Evolutionary conservation across 805 yeast species (phyloP).

Genomic region (Starmerella bombi): DNA sequence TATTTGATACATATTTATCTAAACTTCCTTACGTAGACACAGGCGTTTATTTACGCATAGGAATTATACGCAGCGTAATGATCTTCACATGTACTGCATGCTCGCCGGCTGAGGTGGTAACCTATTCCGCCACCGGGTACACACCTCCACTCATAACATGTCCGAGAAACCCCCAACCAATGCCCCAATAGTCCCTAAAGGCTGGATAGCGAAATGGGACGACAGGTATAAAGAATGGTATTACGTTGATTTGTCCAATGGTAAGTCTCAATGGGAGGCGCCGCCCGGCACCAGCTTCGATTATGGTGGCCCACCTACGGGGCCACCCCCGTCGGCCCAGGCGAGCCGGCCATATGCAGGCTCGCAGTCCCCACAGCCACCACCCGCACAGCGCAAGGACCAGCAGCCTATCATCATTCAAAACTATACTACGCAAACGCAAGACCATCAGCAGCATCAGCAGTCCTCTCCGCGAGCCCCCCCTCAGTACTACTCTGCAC

Average conservation of each 20-base stretch:
- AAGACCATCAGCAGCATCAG: not conserved
- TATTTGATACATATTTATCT: too few relatives aligned
- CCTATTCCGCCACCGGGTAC: too few relatives aligned
- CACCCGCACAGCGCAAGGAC: slow-evolving; percentile 22
- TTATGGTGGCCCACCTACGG: slow-evolving; percentile 15
- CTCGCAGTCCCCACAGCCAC: slow-evolving; percentile 15
- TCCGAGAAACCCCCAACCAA: too few relatives aligned
- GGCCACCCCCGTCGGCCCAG: slow-evolving; percentile 19
- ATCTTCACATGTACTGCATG: too few relatives aligned
- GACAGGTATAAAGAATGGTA: slow-evolving; percentile 49
- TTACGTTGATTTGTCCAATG: slow-evolving; percentile 60
- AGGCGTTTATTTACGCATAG: too few relatives aligned
- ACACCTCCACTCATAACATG: not conserved
- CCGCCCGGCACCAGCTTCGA: slow-evolving; percentile 3
- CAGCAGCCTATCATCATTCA: slow-evolving; percentile 19
- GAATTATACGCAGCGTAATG: too few relatives aligned
- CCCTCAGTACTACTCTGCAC: slow-evolving; percentile 18
- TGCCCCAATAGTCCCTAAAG: slow-evolving; percentile 23
- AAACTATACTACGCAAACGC: slow-evolving; percentile 10
- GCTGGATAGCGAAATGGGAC: slow-evolving; percentile 31
- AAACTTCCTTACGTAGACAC: too few relatives aligned
- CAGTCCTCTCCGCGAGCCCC: not conserved
- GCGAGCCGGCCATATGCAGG: not conserved
- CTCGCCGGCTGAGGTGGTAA: too few relatives aligned
- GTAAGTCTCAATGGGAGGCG: slow-evolving; percentile 82